Evolutionary conservation across 306 rosid genomes (phyloP).

Genomic region (Cucumis melo): DNA sequence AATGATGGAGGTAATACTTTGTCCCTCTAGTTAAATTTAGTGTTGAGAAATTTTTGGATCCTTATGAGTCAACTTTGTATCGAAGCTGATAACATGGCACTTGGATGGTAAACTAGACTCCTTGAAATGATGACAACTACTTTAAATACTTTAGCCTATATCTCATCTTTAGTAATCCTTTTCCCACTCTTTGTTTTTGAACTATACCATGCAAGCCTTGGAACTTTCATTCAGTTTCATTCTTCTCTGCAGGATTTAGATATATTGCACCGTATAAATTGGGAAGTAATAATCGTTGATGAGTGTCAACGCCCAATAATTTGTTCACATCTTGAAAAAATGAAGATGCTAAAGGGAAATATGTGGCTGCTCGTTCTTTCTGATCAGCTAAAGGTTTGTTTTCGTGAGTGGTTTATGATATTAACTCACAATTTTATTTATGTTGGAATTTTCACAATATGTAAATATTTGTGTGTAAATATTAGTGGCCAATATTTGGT

Average conservation of each 20-base stretch:
- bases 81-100: not conserved
- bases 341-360: slow-evolving; percentile 27
- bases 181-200: not conserved
- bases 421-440: slow-evolving; percentile 1
- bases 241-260: slow-evolving; percentile 38
- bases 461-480: no score
- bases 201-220: not conserved
- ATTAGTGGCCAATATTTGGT: no score
- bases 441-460: no score
- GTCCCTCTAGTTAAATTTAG: slow-evolving; percentile 7
- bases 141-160: not conserved
- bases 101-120: not conserved
- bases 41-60: not conserved
- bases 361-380: slow-evolving; percentile 39
- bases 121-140: not conserved
- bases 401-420: slow-evolving; percentile 4
- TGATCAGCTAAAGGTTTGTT: slow-evolving; percentile 43
- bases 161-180: not conserved
- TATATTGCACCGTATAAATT: slow-evolving; percentile 26
- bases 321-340: slow-evolving; percentile 23
- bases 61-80: not conserved
- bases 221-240: not conserved
- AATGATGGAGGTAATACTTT: slow-evolving; percentile 31
- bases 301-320: slow-evolving; percentile 29
- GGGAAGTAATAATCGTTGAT: slow-evolving; percentile 52